Base-by-base conservation (phyloP, 1,284 basidiomycete genomes). In the Quambalaria eucalypti region DNA sequence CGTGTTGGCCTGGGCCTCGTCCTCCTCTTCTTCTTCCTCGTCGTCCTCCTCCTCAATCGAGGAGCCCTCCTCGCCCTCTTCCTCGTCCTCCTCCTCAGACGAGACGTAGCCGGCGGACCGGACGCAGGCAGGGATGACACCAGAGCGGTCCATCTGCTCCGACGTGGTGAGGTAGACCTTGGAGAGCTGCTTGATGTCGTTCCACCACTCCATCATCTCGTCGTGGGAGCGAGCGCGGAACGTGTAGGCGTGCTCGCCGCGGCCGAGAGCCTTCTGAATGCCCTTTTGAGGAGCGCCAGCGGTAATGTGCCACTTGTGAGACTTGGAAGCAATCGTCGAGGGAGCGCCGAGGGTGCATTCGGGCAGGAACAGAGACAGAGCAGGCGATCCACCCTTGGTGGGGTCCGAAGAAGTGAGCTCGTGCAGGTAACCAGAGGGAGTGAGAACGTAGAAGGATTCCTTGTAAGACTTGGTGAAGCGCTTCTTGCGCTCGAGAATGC, bases 131-230 rank as follows among this genome's bases (percentile, higher is more conserved):
- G 87, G 87, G 19, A 98, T 88, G 9, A 90, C 90, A 4, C 95
- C 93, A 50, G 85, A 85, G 52, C 93, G 81, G 79, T 96, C 90
- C 80, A 97, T 88, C 74, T 86, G 83, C 80, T 97, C 93, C 62
- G 86, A 88, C 50, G 91, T 90, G 54, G 96, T 90, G 55, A 98
- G 83, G 78, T 97, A 98, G 64, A 93, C 81, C 57, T 92, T 91
- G 73, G 89, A 92, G 56, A 98, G 81, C 90, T 97, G 95, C 68
- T 91, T 82, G 54, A 95, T 82, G 77, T 97, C 95, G 77, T 97
- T 97, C 93, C 95, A 98, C 88, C 95, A 96, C 79, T 97, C 93
- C 90, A 97, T 92, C 88, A 97, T 90, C 74, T 96, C 93, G 65
- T 97, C 92, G 72, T 89, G 85, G 64, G 84, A 87, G 61, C 92